Evolutionary conservation across 805 yeast genomes (phyloP), one percentile per base, ranked within the genome.

Genomic region (Limtongia smithiae): DNA sequence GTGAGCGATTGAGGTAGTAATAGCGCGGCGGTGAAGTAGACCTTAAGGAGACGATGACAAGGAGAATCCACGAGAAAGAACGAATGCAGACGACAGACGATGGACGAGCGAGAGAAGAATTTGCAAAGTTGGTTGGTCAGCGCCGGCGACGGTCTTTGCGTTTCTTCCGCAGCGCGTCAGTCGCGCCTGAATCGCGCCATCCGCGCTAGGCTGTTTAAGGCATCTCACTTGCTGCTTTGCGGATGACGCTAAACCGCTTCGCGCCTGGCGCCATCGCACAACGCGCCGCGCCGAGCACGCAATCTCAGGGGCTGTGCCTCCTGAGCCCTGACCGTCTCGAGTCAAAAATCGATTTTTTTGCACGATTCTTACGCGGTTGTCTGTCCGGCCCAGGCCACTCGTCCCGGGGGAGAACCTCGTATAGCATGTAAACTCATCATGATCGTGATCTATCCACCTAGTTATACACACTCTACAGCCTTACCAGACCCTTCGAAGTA

Each of bases 401-500:
- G n/a, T n/a, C n/a, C n/a, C n/a, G n/a, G n/a, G n/a, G n/a, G n/a
- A n/a, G n/a, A n/a, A n/a, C n/a, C n/a, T n/a, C n/a, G n/a, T n/a
- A n/a, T n/a, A n/a, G n/a, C n/a, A n/a, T n/a, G n/a, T n/a, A n/a
- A n/a, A n/a, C n/a, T n/a, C n/a, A n/a, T n/a, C 38, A 36, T 17
- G 11, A 36, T 22, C 17, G 6, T 32, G 24, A 11, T 17, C 33
- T 12, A 33, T n/a, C 20, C 39, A 34, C 21, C 17, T 12, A 8
- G 12, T 8, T 15, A 6, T 17, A 40, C 24, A 32, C 27, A 42
- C 18, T 33, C 27, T 32, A 28, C 33, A 44, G 18, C 24, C 15
- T 32, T n/a, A 52, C 33, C 14, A 40, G 37, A 5, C 44, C 45
- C 41, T 53, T 45, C 24, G 36, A 35, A 5, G 39, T 36, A 18